phyloP scores from a whole-genome alignment of 2,329 filamentous ascomycete species.

The Moelleriella libera region DNA sequence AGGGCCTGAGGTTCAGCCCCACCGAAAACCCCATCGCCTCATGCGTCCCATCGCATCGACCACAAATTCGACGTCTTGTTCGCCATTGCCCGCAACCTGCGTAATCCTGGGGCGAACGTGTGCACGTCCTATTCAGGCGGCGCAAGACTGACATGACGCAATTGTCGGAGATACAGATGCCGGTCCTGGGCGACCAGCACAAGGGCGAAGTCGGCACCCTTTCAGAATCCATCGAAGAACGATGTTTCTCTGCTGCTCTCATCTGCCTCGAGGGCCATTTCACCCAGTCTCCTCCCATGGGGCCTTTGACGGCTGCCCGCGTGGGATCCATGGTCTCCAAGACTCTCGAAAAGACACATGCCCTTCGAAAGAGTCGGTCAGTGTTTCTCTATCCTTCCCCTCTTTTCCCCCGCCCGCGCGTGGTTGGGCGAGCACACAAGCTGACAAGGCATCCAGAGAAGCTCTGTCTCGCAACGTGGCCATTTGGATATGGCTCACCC shows the following conservation, averaged over 20 bases:
- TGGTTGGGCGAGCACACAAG: not conserved
- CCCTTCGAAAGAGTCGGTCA: constrained; percentile 44
- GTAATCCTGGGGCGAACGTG: no score
- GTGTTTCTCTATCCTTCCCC: constrained; percentile 4
- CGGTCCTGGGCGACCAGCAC: not conserved
- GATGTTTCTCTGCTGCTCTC: constrained; percentile 45
- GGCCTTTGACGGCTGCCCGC: constrained; percentile 37
- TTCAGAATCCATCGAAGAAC: constrained; percentile 45
- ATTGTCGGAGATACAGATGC: not conserved
- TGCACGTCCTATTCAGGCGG: no score
- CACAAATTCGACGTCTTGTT: no score
- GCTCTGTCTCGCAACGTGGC: constrained; percentile 46
- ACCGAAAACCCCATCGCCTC: no score
- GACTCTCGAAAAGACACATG: constrained; percentile 51
- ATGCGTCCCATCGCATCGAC: no score
- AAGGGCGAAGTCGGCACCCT: constrained; percentile 8
- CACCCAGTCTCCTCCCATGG: constrained; percentile 40
- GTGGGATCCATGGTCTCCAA: constrained; percentile 43
- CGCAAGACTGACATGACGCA: not conserved
- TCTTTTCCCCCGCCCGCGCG: not conserved
- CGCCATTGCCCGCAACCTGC: no score
- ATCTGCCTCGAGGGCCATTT: constrained; percentile 50
- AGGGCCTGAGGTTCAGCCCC: no score
- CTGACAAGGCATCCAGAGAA: constrained; percentile 27
- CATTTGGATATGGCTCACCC: constrained; percentile 51